Evolutionary conservation across 805 yeast genomes (phyloP), one percentile per base, ranked within the genome.

Genomic region (Saccharomycopsis fermentans): DNA sequence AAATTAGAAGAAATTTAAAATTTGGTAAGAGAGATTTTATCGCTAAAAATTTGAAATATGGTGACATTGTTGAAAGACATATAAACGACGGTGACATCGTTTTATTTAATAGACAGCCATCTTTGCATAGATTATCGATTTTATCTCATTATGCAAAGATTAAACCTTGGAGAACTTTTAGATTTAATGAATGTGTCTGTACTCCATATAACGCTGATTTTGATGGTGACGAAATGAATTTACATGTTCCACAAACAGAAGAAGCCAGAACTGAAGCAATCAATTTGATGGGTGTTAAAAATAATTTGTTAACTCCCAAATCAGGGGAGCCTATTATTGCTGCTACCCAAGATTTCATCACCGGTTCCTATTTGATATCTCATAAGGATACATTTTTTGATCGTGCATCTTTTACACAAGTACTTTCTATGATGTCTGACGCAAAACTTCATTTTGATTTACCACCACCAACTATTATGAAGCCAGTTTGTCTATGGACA

Each of bases 191-290:
- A 73, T 94, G 99, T 85, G 99, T 94, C 9, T 94, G 99, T 75
- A 94, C 99, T 0, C 99, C 99, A 1, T 94, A 94, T 74, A 95
- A 95, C 71, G 99, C 99, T 43, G 99, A 94, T 80, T 94, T 94
- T 70, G 99, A 94, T 72, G 99, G 99, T 73, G 99, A 94, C 74
- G 99, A 94, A 72, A 94, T 94, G 99, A 94, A 94, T 71, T 77
- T 94, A 68, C 99, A 94, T 70, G 99, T 94, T 52, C 99, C 99
- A 1, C 99, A 94, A 72, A 94, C 98, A 1, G 98, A 94, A 73
- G 99, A 94, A 72, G 98, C 99, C 1, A 77, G 99, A 64, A 96
- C 98, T 0, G 99, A 94, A 72, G 99, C 99, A n/a, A 90, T 92
- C 72, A 88, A 87, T 67, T 78, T 94, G 68, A 94, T 94, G 99